Percentiles rank a stretch among this genome's conserved stretches.
phyloP scores from a whole-genome alignment of 352 stramenopile genomes.

The Globisporangium lucens region DNA sequence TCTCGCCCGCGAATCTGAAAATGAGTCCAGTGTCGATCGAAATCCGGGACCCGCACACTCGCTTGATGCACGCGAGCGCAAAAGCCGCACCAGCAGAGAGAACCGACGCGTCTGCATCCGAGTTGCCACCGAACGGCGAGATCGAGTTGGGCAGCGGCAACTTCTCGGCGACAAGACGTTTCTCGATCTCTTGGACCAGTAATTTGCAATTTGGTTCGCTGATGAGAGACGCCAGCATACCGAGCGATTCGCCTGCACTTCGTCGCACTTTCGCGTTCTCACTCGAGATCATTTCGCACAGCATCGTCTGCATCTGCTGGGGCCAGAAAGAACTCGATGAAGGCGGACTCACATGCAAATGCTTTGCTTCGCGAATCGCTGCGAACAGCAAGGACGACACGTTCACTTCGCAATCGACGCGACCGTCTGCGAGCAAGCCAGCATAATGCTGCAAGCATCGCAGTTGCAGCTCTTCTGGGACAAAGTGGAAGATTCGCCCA shows the following conservation, averaged over 20 bases:
- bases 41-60: constrained; percentile 70
- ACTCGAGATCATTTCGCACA: constrained; percentile 75
- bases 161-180: constrained; percentile 60
- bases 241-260: constrained; percentile 69
- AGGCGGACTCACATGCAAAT: constrained; percentile 20
- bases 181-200: constrained; percentile 70
- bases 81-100: constrained; percentile 66
- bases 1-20: constrained; percentile 63
- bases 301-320: constrained; percentile 74
- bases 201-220: constrained; percentile 43
- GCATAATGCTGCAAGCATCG: constrained; percentile 80
- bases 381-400: constrained; percentile 76
- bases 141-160: constrained; percentile 17
- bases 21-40: constrained; percentile 73
- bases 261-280: constrained; percentile 63
- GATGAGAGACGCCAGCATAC: constrained; percentile 51
- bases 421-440: constrained; percentile 54
- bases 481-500: constrained; percentile 68
- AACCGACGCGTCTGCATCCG: constrained; percentile 40
- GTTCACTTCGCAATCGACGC: constrained; percentile 68
- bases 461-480: constrained; percentile 82
- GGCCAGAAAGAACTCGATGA: constrained; percentile 44
- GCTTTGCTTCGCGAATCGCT: constrained; percentile 51
- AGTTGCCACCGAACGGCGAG: constrained; percentile 27
- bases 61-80: constrained; percentile 78